Conservation (phyloP, 805 yeast genomes). For the Saccharomycopsis lassenensis region DNA sequence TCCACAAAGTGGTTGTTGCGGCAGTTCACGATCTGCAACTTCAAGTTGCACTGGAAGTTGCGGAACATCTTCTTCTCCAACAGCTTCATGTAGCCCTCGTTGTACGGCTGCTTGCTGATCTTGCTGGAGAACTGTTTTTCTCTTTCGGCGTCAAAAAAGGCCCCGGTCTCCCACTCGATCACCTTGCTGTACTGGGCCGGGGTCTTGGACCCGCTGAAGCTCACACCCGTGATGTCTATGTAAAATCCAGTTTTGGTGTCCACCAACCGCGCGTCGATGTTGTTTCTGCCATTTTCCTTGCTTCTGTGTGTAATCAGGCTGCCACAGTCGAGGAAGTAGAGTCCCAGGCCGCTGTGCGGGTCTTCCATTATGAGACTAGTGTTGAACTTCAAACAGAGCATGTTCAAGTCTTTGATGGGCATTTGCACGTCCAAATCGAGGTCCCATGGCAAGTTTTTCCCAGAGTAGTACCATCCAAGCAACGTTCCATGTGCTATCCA, state of each 20-base stretch:
- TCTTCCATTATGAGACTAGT: conserved; percentile 30
- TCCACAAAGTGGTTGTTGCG: conserved; percentile 47
- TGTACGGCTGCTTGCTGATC: neutral
- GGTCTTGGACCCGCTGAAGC: conserved; percentile 21
- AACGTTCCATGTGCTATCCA: conserved; percentile 62
- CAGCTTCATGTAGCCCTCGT: conserved; percentile 1
- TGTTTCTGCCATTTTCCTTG: conserved; percentile 48
- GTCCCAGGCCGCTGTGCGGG: conserved; percentile 46
- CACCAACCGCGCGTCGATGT: conserved; percentile 63
- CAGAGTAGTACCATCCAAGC: conserved; percentile 55
- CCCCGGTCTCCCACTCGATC: conserved; percentile 5
- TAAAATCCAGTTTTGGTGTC: conserved; percentile 61
- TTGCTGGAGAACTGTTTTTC: conserved; percentile 3
- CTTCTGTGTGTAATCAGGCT: conserved; percentile 42
- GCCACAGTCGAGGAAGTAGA: conserved; percentile 38
- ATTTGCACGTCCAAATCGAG: conserved; percentile 55
- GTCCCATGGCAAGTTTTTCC: conserved; percentile 55
- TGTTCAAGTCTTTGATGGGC: conserved; percentile 37
- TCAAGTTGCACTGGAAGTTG: conserved; percentile 11
- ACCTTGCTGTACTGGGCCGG: conserved; percentile 4
- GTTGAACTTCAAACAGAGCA: conserved; percentile 35
- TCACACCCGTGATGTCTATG: conserved; percentile 61
- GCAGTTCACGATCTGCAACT: conserved; percentile 35
- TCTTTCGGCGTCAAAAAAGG: neutral
- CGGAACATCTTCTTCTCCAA: conserved; percentile 3